These are phyloP conservation scores for Coemansia sp. DNA, from an alignment of 192 early-diverging fungal species.

Conservation along the genomic window DNA sequence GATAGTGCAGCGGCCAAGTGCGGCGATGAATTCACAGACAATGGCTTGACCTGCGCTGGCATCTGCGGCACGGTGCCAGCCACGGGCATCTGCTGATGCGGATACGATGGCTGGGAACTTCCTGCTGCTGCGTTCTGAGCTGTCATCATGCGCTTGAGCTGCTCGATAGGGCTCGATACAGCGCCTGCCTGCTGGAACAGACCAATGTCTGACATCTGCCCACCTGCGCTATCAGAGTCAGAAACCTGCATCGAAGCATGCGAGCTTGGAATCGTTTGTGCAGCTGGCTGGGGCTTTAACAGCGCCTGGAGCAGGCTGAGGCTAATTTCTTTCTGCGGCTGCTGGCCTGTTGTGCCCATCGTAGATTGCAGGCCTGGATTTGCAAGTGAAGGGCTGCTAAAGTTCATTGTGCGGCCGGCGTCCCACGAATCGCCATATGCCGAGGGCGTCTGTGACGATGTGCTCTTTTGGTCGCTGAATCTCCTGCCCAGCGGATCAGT, in stretches of 20 bases:
- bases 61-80: not conserved
- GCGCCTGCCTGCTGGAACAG: slow-evolving; percentile 10
- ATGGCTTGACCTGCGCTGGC: slow-evolving; percentile 2
- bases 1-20: slow-evolving; percentile 4
- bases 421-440: slow-evolving; percentile 11
- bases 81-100: slow-evolving; percentile 3
- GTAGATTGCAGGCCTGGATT: slow-evolving; percentile 7
- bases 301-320: slow-evolving; percentile 44
- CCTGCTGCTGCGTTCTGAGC: slow-evolving; percentile 16
- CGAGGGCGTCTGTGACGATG: slow-evolving; percentile 28
- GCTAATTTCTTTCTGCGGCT: slow-evolving; percentile 32
- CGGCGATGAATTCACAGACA: slow-evolving; percentile 24
- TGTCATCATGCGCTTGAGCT: slow-evolving; percentile 48
- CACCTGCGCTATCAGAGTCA: slow-evolving; percentile 23
- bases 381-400: slow-evolving; percentile 21
- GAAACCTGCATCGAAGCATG: slow-evolving; percentile 18
- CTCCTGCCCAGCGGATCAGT: slow-evolving; percentile 24
- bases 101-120: slow-evolving; percentile 6
- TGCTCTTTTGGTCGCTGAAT: slow-evolving; percentile 18
- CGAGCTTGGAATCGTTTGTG: slow-evolving; percentile 22
- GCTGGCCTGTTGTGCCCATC: slow-evolving; percentile 20
- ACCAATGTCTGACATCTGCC: slow-evolving; percentile 7
- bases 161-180: slow-evolving; percentile 27
- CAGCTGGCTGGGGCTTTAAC: slow-evolving; percentile 37
- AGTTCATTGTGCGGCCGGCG: slow-evolving; percentile 14